Percentiles rank a stretch among this genome's conserved stretches.
Evolutionary conservation across 352 stramenopile species (phyloP).

Genomic region (Globisporangium abappressorium): DNA sequence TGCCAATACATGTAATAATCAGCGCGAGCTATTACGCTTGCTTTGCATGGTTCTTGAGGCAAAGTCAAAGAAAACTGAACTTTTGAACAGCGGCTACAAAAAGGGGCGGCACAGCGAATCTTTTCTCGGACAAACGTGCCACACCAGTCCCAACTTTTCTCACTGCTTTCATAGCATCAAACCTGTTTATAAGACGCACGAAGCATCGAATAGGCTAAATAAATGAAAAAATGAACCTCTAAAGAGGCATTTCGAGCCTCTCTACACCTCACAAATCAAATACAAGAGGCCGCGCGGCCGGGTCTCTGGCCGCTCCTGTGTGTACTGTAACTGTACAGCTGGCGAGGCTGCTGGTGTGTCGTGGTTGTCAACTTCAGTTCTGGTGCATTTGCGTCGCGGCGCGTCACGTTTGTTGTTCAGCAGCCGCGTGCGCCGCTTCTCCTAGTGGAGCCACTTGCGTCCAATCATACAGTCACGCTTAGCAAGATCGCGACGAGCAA

Average conservation of each 20-base stretch:
- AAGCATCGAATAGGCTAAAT: neutral
- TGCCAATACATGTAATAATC: neutral
- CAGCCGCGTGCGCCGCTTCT: neutral
- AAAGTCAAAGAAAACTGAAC: neutral
- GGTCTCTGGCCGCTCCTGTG: neutral
- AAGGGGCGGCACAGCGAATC: neutral
- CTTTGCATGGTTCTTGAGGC: neutral
- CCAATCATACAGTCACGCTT: neutral
- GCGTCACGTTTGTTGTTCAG: conserved; percentile 30
- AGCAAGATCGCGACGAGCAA: neutral
- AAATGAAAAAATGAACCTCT: neutral
- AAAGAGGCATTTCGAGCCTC: neutral
- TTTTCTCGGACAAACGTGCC: neutral
- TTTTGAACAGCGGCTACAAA: neutral
- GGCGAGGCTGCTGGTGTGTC: conserved; percentile 10
- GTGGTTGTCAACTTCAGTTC: conserved; percentile 12
- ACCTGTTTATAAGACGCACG: neutral
- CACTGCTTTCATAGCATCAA: neutral
- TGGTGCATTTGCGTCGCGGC: conserved; percentile 25
- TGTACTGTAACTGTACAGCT: neutral
- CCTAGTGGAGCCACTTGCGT: neutral
- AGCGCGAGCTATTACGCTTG: neutral
- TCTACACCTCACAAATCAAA: neutral
- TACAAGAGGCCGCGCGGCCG: neutral
- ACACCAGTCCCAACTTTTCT: neutral